These are phyloP conservation scores for Podila horticola DNA, from an alignment of 192 early-diverging fungal genomes.

Conservation along the genomic window DNA sequence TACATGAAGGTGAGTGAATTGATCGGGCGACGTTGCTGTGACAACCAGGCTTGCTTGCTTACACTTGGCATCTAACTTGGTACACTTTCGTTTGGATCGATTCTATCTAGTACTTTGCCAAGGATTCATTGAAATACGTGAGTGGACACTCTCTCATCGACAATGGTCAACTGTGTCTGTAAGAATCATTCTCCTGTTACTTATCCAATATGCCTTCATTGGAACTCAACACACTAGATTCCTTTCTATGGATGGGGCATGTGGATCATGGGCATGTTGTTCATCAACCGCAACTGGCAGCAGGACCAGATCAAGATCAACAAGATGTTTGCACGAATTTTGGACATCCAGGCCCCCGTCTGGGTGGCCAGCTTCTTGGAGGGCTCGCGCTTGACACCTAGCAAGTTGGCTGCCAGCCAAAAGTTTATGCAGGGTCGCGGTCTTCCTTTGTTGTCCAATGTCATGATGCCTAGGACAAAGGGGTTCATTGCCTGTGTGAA, in stretches of 20 bases:
- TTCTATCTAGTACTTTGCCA: conserved; percentile 63
- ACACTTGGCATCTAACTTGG: not conserved
- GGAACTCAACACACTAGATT: conserved; percentile 44
- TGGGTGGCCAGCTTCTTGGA: conserved; percentile 68
- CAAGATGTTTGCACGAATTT: conserved; percentile 61
- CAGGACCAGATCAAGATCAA: conserved; percentile 61
- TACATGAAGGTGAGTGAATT: conserved; percentile 57
- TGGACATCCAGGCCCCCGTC: conserved; percentile 59
- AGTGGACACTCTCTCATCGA: not conserved
- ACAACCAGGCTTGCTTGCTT: not conserved
- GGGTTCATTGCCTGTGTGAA: conserved; percentile 64
- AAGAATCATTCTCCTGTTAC: not conserved
- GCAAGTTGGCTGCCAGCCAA: conserved; percentile 61
- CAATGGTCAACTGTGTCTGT: not conserved
- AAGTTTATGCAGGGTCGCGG: conserved; percentile 57
- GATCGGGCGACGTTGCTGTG: not conserved
- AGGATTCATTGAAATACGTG: conserved; percentile 70
- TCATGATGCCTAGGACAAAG: conserved; percentile 65
- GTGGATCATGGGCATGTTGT: conserved; percentile 71
- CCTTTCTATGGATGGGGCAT: conserved; percentile 72
- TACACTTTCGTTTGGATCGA: not conserved
- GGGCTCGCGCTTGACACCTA: conserved; percentile 60
- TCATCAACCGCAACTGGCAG: conserved; percentile 66
- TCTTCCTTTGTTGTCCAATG: conserved; percentile 56
- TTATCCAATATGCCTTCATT: not conserved